phyloP scores from a whole-genome alignment of 768 basidiomycete genomes.

The Hypsizygus marmoreus region DNA sequence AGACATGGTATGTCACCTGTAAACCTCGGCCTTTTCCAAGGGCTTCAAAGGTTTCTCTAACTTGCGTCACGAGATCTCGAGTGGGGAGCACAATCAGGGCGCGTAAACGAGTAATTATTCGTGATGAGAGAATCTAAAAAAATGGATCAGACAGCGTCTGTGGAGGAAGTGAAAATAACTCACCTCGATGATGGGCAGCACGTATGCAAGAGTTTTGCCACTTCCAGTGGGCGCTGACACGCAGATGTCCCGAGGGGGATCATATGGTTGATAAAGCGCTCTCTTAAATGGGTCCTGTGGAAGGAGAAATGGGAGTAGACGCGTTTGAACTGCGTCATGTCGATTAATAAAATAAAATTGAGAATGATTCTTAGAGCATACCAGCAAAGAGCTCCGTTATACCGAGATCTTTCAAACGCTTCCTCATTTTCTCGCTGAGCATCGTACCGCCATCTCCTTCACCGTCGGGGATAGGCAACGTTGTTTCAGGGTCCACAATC shows the following conservation, averaged over 20 bases:
- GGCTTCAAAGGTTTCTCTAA: slow-evolving; percentile 88
- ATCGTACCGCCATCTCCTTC: slow-evolving; percentile 45
- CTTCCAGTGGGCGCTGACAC: slow-evolving; percentile 98
- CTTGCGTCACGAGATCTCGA: slow-evolving; percentile 89
- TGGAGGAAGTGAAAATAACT: slow-evolving; percentile 10
- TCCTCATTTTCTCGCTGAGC: slow-evolving; percentile 60
- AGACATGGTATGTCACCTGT: slow-evolving; percentile 52
- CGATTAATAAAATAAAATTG: slow-evolving; percentile 5
- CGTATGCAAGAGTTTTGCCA: slow-evolving; percentile 97
- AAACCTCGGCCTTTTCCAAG: slow-evolving; percentile 83
- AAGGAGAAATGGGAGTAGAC: slow-evolving; percentile 81
- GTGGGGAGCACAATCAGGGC: slow-evolving; percentile 93
- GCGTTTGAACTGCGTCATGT: slow-evolving; percentile 74
- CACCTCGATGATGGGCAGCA: slow-evolving; percentile 89
- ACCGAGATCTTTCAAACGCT: slow-evolving; percentile 71
- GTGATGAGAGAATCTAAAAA: slow-evolving; percentile 65
- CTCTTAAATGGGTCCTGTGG: slow-evolving; percentile 38
- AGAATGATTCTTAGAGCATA: slow-evolving; percentile 30
- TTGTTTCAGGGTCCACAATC: slow-evolving; percentile 57
- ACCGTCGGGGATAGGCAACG: slow-evolving; percentile 45
- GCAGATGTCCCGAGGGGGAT: slow-evolving; percentile 78
- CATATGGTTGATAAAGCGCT: slow-evolving; percentile 64
- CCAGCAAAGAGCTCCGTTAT: slow-evolving; percentile 90
- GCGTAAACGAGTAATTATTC: slow-evolving; percentile 81
- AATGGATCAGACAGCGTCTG: slow-evolving; percentile 1